Evolutionary conservation across 2,329 filamentous ascomycete species (phyloP).

Genomic region (Aspergillus unguis): DNA sequence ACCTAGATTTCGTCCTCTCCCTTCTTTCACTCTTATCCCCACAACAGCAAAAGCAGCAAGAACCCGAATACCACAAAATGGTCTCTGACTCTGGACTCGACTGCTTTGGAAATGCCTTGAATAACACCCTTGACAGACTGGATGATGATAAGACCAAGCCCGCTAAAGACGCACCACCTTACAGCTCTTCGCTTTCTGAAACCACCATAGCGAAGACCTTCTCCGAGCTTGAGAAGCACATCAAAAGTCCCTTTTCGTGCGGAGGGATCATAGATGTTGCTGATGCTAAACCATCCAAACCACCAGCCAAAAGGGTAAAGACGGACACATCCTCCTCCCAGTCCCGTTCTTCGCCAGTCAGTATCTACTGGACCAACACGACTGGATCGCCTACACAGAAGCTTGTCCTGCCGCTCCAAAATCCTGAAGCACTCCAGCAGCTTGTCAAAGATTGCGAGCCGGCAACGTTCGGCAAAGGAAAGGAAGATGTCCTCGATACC

Average conservation of each 20-base stretch:
- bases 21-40: too few species aligned
- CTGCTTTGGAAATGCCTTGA: neutral
- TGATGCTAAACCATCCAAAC: neutral
- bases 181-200: neutral
- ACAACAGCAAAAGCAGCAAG: too few species aligned
- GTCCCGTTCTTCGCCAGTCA: constrained; percentile 1
- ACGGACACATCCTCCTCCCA: neutral
- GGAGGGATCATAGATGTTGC: neutral
- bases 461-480: constrained; percentile 49
- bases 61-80: too few species aligned
- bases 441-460: constrained; percentile 39
- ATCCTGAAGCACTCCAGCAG: constrained; percentile 1
- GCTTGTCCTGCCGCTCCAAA: constrained; percentile 7
- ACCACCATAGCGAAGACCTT: neutral
- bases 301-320: neutral
- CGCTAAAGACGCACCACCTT: neutral
- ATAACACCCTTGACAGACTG: neutral
- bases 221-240: neutral
- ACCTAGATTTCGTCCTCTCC: too few species aligned
- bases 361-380: constrained; percentile 6
- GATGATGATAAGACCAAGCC: neutral
- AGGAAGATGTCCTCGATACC: constrained; percentile 51
- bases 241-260: neutral
- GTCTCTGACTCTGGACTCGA: neutral
- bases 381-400: neutral